These are phyloP conservation scores for Sordariomycetes sp. DNA, from an alignment of 2,329 filamentous ascomycete genomes.

Conservation along the genomic window DNA sequence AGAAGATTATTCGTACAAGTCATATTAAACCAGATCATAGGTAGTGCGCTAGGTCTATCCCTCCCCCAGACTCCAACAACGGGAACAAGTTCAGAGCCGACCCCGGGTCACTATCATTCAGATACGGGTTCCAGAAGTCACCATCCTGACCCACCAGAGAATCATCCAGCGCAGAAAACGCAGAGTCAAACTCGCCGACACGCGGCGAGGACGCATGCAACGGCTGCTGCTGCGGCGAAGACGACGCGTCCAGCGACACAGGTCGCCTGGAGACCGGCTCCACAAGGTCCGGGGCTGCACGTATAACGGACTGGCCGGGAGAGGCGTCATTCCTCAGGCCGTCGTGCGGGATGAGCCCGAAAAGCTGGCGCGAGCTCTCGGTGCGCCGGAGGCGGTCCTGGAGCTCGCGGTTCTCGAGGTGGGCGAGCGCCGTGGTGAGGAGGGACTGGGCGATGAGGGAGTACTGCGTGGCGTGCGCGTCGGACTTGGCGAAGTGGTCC, in stretches of 20 bases:
- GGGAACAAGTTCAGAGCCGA: slow-evolving; percentile 39
- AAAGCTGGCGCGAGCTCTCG: slow-evolving; percentile 39
- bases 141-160: slow-evolving; percentile 28
- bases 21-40: slow-evolving; percentile 10
- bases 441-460: slow-evolving; percentile 41
- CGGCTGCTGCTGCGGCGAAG: not conserved
- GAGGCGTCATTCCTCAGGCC: slow-evolving; percentile 5
- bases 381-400: slow-evolving; percentile 34
- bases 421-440: slow-evolving; percentile 30
- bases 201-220: not conserved
- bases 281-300: slow-evolving; percentile 5
- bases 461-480: slow-evolving; percentile 41
- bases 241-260: not conserved
- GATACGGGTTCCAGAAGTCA: slow-evolving; percentile 23
- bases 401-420: slow-evolving; percentile 35
- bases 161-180: slow-evolving; percentile 25
- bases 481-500: slow-evolving; percentile 35
- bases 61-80: slow-evolving; percentile 37
- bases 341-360: slow-evolving; percentile 32
- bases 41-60: slow-evolving; percentile 38
- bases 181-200: slow-evolving; percentile 13
- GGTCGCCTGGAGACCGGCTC: not conserved
- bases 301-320: not conserved
- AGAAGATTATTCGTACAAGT: too few species aligned
- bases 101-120: slow-evolving; percentile 28